These are phyloP conservation scores for Monosporascus sp. DNA, from an alignment of 2,329 filamentous ascomycete genomes.

Conservation along the genomic window DNA sequence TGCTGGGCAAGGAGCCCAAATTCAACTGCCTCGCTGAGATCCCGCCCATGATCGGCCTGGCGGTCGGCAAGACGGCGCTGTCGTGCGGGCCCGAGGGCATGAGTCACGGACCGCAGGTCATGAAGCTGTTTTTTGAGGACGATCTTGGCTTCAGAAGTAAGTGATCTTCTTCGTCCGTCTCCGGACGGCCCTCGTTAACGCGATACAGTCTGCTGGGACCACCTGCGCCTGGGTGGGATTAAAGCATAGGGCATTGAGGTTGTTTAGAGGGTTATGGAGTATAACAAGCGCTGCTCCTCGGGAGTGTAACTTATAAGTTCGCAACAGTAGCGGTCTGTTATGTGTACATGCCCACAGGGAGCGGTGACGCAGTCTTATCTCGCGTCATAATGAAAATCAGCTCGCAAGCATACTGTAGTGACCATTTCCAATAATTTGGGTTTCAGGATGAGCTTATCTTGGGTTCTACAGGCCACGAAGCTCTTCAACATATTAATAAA, in stretches of 20 bases:
- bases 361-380: too few relatives aligned
- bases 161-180: slow-evolving; percentile 24
- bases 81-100: slow-evolving; percentile 57
- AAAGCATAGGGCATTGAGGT: slow-evolving; percentile 11
- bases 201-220: slow-evolving; percentile 24
- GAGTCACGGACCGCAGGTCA: slow-evolving; percentile 55
- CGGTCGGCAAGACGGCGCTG: slow-evolving; percentile 65
- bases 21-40: slow-evolving; percentile 48
- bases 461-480: too few relatives aligned
- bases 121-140: slow-evolving; percentile 59
- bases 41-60: slow-evolving; percentile 64
- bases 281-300: background rate
- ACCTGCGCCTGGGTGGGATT: slow-evolving; percentile 23
- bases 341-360: background rate
- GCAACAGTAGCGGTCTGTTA: too few relatives aligned
- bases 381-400: too few relatives aligned
- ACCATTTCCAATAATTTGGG: too few relatives aligned
- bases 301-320: too few relatives aligned
- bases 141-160: slow-evolving; percentile 62
- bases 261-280: slow-evolving; percentile 3
- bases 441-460: too few relatives aligned
- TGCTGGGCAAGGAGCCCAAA: slow-evolving; percentile 33
- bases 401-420: too few relatives aligned
- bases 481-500: too few relatives aligned
- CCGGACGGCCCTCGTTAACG: slow-evolving; percentile 3